Evolutionary conservation across 257 asterid genomes (phyloP), one percentile per base, ranked within the genome.

Genomic region (Linderniella brevidens): DNA sequence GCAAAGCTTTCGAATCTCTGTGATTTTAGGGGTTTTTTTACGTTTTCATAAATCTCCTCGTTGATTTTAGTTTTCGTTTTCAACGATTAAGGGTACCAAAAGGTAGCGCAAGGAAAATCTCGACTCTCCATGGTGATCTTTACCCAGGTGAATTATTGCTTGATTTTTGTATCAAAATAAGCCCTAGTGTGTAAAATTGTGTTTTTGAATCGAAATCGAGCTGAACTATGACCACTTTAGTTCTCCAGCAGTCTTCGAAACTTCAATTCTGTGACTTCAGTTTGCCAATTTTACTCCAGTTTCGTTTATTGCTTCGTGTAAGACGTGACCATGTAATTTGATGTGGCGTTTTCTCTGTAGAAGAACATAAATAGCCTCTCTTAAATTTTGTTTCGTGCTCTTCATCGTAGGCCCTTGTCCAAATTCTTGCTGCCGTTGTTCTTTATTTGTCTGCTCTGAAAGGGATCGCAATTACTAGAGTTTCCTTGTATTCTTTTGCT

Each of bases 101-200:
- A 66, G 58, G 96, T 88, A 6, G 77, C 93, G 13, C 56, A 59
- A 35, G 92, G 77, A 49, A 88, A 79, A 75, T 68, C 80, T 53
- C 82, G 65, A 18, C 86, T 88, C 48, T 61, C 79, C 60, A 37
- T 54, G 13, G 52, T 78, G 47, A 70, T 87, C 53, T 50, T 68
- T 40, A 55, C 64, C 58, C 93, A 88, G 95, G 97, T 86, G 54
- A 54, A 15, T 18, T 18, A 19, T 29, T 47, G 43, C 46, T 40
- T 8, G 48, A 43, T 15, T 18, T 43, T 15, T 4, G 18, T 13
- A 9, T 16, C n/a, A 43, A 39, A 25, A 25, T 25, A 25, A 25
- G 6, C 32, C 32, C 32, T 3, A 25, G 6, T 25, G 4, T 25
- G 43, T 2, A 1, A 4, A n/a, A 32, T 44, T 38, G 20, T 40